These are phyloP conservation scores for Saposhnikovia divaricata DNA, from an alignment of 129 eudicot species.

Conservation along the genomic window DNA sequence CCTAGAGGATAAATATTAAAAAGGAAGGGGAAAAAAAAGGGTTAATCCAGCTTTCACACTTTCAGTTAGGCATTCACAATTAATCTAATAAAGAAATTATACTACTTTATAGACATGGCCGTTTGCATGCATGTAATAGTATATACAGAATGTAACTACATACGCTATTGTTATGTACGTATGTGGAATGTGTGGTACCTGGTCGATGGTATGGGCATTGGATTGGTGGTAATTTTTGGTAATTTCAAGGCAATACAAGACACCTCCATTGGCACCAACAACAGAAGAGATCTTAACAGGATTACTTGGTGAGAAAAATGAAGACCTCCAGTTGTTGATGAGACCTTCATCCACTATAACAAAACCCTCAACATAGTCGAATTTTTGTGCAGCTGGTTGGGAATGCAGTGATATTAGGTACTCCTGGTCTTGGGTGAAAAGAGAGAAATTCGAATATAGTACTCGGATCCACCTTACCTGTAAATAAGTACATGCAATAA, in stretches of 20 bases:
- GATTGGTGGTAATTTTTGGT: slow-evolving; percentile 63
- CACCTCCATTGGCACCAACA: slow-evolving; percentile 52
- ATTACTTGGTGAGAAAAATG: slow-evolving; percentile 73
- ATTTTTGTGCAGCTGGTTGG: slow-evolving; percentile 35
- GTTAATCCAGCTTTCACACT: no score
- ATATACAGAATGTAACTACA: no score
- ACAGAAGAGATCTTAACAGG: slow-evolving; percentile 77
- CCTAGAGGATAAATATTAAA: no score
- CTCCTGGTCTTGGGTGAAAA: slow-evolving; percentile 83
- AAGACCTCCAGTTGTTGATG: slow-evolving; percentile 89
- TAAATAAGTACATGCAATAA: neutral
- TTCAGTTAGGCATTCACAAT: neutral
- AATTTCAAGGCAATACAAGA: slow-evolving; percentile 74
- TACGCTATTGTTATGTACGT: no score
- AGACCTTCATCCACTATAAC: slow-evolving; percentile 90
- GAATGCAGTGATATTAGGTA: slow-evolving; percentile 62
- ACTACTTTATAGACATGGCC: neutral
- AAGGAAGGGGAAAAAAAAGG: no score
- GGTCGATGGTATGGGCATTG: slow-evolving; percentile 36
- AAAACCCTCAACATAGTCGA: slow-evolving; percentile 86
- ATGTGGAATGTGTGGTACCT: slow-evolving; percentile 28
- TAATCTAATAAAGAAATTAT: no score
- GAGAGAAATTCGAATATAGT: slow-evolving; percentile 68
- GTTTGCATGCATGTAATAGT: neutral
- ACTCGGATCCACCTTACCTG: slow-evolving; percentile 98